Evolutionary conservation across 148 eudicot species (phyloP).

Genomic region (Pharnaceum exiguum): DNA sequence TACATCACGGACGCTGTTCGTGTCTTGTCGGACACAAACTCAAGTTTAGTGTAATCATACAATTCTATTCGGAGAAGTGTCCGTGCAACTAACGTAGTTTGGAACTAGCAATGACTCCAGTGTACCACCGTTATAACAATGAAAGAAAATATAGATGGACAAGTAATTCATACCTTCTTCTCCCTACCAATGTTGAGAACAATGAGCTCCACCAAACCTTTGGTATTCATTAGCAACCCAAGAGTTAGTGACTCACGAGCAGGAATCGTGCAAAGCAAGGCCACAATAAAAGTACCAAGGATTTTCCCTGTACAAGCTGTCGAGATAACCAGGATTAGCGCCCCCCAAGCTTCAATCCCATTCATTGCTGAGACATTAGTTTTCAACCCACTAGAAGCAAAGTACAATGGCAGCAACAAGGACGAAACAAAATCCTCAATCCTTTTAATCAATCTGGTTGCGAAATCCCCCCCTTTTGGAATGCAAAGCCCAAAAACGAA

Average conservation of each 20-base stretch:
- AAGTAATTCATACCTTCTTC: slow-evolving; percentile 29
- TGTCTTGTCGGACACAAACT: no score
- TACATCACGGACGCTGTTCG: no score
- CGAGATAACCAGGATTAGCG: slow-evolving; percentile 33
- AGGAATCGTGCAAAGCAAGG: slow-evolving; percentile 26
- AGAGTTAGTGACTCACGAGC: slow-evolving; percentile 35
- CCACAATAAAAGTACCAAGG: slow-evolving; percentile 34
- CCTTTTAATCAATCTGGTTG: slow-evolving; percentile 26
- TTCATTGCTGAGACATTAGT: slow-evolving; percentile 42
- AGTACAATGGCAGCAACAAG: slow-evolving; percentile 39
- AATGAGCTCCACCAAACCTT: slow-evolving; percentile 53
- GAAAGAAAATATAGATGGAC: neutral
- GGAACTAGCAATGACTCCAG: no score
- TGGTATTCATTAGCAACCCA: slow-evolving; percentile 56
- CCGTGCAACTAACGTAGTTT: no score
- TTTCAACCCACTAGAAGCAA: slow-evolving; percentile 52
- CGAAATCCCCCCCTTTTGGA: slow-evolving; percentile 36
- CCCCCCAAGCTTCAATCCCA: slow-evolving; percentile 43
- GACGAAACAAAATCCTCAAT: slow-evolving; percentile 47
- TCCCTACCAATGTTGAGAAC: slow-evolving; percentile 54
- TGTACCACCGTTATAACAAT: no score
- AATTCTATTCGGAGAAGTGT: no score
- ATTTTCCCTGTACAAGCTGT: slow-evolving; percentile 47
- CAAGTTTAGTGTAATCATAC: no score
- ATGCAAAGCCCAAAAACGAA: slow-evolving; percentile 38